Percentiles rank a stretch among this genome's conserved stretches.
Evolutionary conservation across 192 early-diverging fungal genomes (phyloP).

Genomic region (Podila minutissima): DNA sequence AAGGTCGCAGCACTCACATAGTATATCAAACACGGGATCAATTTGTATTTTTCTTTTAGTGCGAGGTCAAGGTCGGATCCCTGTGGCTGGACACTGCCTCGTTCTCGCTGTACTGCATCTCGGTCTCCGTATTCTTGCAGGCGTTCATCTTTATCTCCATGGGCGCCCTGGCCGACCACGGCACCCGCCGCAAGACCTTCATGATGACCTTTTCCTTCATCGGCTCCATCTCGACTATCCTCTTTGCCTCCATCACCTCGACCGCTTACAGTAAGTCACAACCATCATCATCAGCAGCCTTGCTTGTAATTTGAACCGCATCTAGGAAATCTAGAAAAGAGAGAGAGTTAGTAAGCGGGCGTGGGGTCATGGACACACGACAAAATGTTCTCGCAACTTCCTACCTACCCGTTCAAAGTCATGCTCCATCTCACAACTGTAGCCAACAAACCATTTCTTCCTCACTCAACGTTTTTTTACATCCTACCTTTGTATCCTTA

Average conservation of each 20-base stretch:
- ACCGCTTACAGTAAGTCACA: constrained; percentile 19
- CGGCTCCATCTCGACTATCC: constrained; percentile 52
- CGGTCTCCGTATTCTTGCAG: constrained; percentile 56
- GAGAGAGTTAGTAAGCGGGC: no score
- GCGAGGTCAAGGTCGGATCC: constrained; percentile 33
- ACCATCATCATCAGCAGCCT: no score
- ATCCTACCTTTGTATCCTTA: not conserved
- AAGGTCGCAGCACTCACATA: not conserved
- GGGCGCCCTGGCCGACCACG: constrained; percentile 59
- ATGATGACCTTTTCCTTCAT: constrained; percentile 51
- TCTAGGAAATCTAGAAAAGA: no score
- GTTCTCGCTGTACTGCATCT: constrained; percentile 53
- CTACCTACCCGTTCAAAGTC: no score
- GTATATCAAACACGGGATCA: not conserved
- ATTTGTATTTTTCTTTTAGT: constrained; percentile 10
- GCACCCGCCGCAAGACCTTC: constrained; percentile 54
- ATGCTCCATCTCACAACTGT: no score
- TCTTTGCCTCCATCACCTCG: constrained; percentile 33
- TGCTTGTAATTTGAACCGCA: not conserved
- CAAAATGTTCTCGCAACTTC: no score
- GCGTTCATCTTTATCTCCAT: constrained; percentile 57
- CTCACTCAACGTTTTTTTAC: not conserved
- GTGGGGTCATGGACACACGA: no score
- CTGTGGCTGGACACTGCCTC: constrained; percentile 45
- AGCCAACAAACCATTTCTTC: no score